Evolutionary conservation across 75 land plant species (phyloP), one percentile per base, ranked within the genome.

Genomic region (Adiantum capillusveneris): DNA sequence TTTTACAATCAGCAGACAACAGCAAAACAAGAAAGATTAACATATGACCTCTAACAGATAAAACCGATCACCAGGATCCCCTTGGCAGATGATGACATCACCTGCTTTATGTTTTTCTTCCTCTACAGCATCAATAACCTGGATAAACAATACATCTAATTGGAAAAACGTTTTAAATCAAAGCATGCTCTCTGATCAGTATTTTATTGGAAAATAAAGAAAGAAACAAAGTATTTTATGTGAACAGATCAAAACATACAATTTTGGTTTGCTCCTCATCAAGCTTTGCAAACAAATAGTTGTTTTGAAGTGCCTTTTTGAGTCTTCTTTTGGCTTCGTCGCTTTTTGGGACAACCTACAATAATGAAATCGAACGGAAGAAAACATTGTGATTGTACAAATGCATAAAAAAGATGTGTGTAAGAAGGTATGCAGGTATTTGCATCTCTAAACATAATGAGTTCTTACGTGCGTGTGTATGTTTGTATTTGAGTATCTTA

Each of bases 51-150:
- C 77, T 25, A 74, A 22, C 16, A 74, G 36, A 49, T 61, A 74
- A 49, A 74, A 74, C 5, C 56, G 44, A 18, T 63, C 59, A 42
- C 77, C 77, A 18, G 71, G 44, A 29, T 69, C 77, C 0, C 77
- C 77, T 57, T 74, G 74, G 22, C 41, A 57, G 51, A 74, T 74
- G 7, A 74, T 69, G 11, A 55, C 41, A 25, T 74, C 74, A 22
- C 72, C 72, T 19, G 43, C 21, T 61, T 48, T 70, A 34, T 69
- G 42, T n/a, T 43, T 68, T 29, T 63, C 67, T 58, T 74, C 77
- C 48, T 74, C 67, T 20, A 70, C 73, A 17, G 73, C 72, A 64
- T 69, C 57, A 62, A 69, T 57, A 17, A 74, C 77, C 77, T 74
- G 29, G 55, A 25, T 19, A 19, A 5, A 18, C 13, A 0, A 29